Evolutionary conservation across 495 filamentous ascomycete species (phyloP).

Genomic region (Aspergillus hancockii): DNA sequence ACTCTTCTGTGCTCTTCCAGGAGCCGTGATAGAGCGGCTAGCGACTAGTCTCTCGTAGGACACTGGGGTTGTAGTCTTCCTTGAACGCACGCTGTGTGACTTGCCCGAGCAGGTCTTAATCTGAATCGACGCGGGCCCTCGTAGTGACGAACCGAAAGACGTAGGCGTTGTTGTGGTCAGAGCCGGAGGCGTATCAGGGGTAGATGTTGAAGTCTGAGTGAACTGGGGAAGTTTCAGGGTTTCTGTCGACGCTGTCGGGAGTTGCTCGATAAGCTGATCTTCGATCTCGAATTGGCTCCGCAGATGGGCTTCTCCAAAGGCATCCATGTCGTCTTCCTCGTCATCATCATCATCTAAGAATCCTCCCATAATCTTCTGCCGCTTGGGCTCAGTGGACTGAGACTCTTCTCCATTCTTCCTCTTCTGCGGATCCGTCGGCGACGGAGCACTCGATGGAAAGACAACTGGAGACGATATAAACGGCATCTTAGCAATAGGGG

Average conservation of each 20-base stretch:
- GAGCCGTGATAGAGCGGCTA: slow-evolving; percentile 63
- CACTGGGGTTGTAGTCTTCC: slow-evolving; percentile 44
- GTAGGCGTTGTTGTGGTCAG: not conserved
- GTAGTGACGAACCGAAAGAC: slow-evolving; percentile 17
- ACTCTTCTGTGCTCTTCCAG: slow-evolving; percentile 73
- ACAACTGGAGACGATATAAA: slow-evolving; percentile 61
- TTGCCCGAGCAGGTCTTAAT: slow-evolving; percentile 70
- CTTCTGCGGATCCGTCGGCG: slow-evolving; percentile 40
- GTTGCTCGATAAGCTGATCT: slow-evolving; percentile 30
- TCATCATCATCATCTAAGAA: slow-evolving; percentile 46
- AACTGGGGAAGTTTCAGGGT: slow-evolving; percentile 8
- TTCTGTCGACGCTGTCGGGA: slow-evolving; percentile 14
- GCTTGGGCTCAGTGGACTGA: slow-evolving; percentile 39
- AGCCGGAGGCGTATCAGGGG: slow-evolving; percentile 10
- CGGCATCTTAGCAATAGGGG: slow-evolving; percentile 53
- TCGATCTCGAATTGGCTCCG: slow-evolving; percentile 41
- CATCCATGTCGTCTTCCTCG: slow-evolving; percentile 33
- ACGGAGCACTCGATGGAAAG: slow-evolving; percentile 58
- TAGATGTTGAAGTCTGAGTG: slow-evolving; percentile 4
- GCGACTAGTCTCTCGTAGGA: slow-evolving; percentile 72
- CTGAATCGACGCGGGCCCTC: slow-evolving; percentile 33
- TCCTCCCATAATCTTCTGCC: slow-evolving; percentile 45
- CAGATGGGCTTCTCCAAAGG: slow-evolving; percentile 30
- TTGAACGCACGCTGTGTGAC: slow-evolving; percentile 54
- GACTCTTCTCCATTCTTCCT: slow-evolving; percentile 50